phyloP scores from a whole-genome alignment of 2,329 filamentous ascomycete species.

The Diplodia seriata region DNA sequence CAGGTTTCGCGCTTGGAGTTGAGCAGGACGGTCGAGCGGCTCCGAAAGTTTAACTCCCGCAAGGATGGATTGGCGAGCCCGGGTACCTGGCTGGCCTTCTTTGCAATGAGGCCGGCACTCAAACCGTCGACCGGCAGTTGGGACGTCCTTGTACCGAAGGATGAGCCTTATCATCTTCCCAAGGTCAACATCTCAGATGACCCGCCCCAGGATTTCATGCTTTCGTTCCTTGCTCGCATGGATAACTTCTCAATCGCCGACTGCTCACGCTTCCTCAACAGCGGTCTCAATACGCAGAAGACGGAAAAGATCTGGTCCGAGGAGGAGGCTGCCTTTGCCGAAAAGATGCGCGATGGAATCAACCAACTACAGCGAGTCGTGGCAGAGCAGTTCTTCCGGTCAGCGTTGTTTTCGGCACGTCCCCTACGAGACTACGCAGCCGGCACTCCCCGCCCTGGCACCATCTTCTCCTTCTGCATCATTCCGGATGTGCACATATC shows the following conservation, averaged over 20 bases:
- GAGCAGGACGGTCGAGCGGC: constrained; percentile 65
- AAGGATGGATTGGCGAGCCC: constrained; percentile 47
- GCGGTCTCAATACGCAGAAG: constrained; percentile 23
- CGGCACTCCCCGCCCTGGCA: constrained; percentile 18
- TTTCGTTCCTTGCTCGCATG: constrained; percentile 39
- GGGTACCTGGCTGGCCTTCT: constrained; percentile 38
- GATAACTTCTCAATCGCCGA: constrained; percentile 38
- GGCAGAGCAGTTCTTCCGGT: constrained; percentile 50
- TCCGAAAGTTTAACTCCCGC: constrained; percentile 65
- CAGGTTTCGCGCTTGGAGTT: constrained; percentile 73
- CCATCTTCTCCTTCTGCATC: constrained; percentile 50
- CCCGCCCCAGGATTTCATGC: constrained; percentile 43
- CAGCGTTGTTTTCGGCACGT: constrained; percentile 53
- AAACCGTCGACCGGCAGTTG: constrained; percentile 51
- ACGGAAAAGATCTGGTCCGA: constrained; percentile 35
- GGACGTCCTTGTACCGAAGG: constrained; percentile 53
- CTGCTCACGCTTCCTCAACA: constrained; percentile 34
- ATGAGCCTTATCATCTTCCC: constrained; percentile 52
- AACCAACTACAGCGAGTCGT: constrained; percentile 43
- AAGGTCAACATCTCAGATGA: constrained; percentile 50
- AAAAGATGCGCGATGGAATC: constrained; percentile 44
- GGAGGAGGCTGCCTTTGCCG: constrained; percentile 47
- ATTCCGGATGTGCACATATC: constrained; percentile 52
- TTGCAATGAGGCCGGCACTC: constrained; percentile 51
- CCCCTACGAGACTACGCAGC: constrained; percentile 43